Evolutionary conservation across 768 basidiomycete species (phyloP), one percentile per base, ranked within the genome.

Genomic region (Kwoniella sp.): DNA sequence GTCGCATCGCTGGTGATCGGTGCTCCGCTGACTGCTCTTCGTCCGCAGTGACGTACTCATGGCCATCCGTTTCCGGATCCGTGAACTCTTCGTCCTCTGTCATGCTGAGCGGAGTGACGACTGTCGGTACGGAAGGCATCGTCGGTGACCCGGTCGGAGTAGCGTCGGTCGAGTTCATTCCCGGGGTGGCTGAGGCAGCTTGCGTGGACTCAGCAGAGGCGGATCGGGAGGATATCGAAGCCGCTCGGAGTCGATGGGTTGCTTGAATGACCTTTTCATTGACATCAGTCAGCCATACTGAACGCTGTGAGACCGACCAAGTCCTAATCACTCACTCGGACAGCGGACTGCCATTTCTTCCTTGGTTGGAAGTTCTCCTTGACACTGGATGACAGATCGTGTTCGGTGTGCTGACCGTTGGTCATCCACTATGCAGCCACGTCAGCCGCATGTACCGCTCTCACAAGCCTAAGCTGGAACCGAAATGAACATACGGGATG

Each of bases 391-490:
- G 76, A 78, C 34, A 95, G 79, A 62, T 96, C 89, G 70, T 86
- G 81, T 45, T 90, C 86, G 5, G 78, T 79, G 0, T 83, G 82
- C 15, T 78, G 74, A 65, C 85, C 81, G 0, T 78, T 80, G 14
- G 85, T 86, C 29, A 89, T 75, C 89, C 88, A 91, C 82, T 86
- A 63, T 5, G 45, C 20, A n/a, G n/a, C n/a, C n/a, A n/a, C n/a
- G n/a, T n/a, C n/a, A n/a, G n/a, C n/a, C n/a, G 19, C n/a, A n/a
- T n/a, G n/a, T n/a, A n/a, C n/a, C n/a, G n/a, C n/a, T n/a, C n/a
- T n/a, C n/a, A n/a, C n/a, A n/a, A n/a, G n/a, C n/a, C n/a, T n/a
- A n/a, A n/a, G 34, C 7, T 15, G 14, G 7, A 6, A 36, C 15
- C 7, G 34, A 6, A 6, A 5, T 6, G 9, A 5, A 74, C 82